These are phyloP conservation scores for Pisolithus marmoratus DNA, from an alignment of 768 basidiomycete genomes.

Conservation along the genomic window DNA sequence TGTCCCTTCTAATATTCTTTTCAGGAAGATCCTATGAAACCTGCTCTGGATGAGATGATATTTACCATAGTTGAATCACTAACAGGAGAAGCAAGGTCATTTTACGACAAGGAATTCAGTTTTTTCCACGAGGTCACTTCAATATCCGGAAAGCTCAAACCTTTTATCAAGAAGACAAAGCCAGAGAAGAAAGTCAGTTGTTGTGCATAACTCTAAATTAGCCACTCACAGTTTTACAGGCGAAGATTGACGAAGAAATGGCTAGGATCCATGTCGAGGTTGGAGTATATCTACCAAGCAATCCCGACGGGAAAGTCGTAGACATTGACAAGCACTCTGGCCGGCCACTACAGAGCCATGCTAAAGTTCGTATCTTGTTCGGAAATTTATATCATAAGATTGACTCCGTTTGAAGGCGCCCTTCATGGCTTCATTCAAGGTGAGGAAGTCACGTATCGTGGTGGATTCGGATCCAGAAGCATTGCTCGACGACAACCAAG, in stretches of 20 bases:
- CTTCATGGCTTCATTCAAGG: constrained; percentile 99
- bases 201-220: not conserved
- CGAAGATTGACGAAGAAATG: constrained; percentile 99
- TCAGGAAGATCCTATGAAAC: constrained; percentile 95
- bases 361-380: constrained; percentile 58
- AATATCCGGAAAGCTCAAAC: constrained; percentile 96
- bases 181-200: constrained; percentile 84
- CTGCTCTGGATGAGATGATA: constrained; percentile 84
- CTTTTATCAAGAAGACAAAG: constrained; percentile 91
- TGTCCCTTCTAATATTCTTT: constrained; percentile 5
- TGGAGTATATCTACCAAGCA: constrained; percentile 97
- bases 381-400: not conserved
- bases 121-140: constrained; percentile 98
- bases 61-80: constrained; percentile 74
- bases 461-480: constrained; percentile 70
- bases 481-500: constrained; percentile 55
- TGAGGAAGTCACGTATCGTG: constrained; percentile 75
- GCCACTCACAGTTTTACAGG: constrained; percentile 39
- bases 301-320: constrained; percentile 94
- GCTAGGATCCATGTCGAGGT: constrained; percentile 87
- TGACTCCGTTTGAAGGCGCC: constrained; percentile 62
- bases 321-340: constrained; percentile 97
- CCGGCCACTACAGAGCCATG: constrained; percentile 92
- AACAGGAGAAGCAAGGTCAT: constrained; percentile 81
- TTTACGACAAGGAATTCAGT: constrained; percentile 91